phyloP scores from a whole-genome alignment of 495 filamentous ascomycete genomes.

The Hypomontagnella monticulosa region DNA sequence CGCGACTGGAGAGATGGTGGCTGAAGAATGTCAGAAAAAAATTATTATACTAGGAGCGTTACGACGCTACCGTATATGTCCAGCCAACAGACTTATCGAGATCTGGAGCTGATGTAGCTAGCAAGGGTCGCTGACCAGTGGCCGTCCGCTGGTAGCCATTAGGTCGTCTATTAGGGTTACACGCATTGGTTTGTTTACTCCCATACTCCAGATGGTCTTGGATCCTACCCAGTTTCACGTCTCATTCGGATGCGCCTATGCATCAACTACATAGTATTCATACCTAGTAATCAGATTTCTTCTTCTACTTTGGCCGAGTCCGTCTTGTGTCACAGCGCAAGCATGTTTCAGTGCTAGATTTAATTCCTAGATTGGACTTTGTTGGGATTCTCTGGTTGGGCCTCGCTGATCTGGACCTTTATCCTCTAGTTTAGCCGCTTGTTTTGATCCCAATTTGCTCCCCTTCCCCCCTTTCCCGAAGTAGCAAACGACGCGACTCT shows the following conservation, averaged over 20 bases:
- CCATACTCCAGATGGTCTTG: conserved; percentile 25
- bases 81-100: conserved; percentile 31
- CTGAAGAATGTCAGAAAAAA: conserved; percentile 20
- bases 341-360: conserved; percentile 24
- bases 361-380: neutral
- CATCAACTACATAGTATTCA: neutral
- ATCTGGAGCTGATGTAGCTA: conserved; percentile 26
- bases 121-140: conserved; percentile 15
- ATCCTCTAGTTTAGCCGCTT: conserved; percentile 41
- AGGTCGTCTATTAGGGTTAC: conserved; percentile 32
- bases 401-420: conserved; percentile 31
- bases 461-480: conserved; percentile 29
- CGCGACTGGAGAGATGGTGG: conserved; percentile 27
- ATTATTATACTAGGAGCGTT: conserved; percentile 19
- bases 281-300: conserved; percentile 2
- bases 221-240: conserved; percentile 30
- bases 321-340: conserved; percentile 34
- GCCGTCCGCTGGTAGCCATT: conserved; percentile 27
- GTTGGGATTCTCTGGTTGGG: conserved; percentile 33
- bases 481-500: conserved; percentile 27
- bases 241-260: conserved; percentile 25
- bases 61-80: conserved; percentile 27
- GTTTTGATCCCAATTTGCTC: conserved; percentile 27
- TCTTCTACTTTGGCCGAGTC: conserved; percentile 26
- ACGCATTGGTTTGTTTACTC: conserved; percentile 41